phyloP scores from a whole-genome alignment of 768 basidiomycete genomes.

The Lentinula edodes region DNA sequence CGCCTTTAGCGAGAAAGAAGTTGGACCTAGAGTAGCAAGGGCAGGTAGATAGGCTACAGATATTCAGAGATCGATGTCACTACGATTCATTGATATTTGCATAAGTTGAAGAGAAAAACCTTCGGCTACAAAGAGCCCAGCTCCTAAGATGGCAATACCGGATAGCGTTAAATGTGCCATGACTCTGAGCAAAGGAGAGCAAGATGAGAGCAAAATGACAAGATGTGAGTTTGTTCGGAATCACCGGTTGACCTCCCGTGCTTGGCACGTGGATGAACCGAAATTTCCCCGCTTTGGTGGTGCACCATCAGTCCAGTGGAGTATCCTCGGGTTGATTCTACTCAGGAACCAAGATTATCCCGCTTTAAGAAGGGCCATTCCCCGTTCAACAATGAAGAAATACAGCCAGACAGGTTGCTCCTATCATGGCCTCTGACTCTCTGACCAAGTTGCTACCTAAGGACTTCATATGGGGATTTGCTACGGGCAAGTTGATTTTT shows the following conservation, averaged over 20 bases:
- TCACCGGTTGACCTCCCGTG: not conserved
- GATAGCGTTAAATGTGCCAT: conserved; percentile 21
- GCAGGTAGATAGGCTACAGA: conserved; percentile 73
- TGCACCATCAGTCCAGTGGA: conserved; percentile 18
- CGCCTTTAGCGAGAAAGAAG: conserved; percentile 47
- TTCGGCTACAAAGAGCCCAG: conserved; percentile 74
- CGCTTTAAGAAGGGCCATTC: not conserved
- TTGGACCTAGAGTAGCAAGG: conserved; percentile 44
- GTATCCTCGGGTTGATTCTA: conserved; percentile 34
- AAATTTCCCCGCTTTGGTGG: not conserved
- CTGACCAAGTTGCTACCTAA: conserved; percentile 36
- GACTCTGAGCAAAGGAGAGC: not conserved
- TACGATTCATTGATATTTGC: conserved; percentile 9
- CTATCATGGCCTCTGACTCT: not conserved
- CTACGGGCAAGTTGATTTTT: conserved; percentile 44
- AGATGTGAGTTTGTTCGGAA: not conserved
- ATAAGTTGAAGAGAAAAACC: conserved; percentile 29
- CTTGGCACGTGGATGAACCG: not conserved
- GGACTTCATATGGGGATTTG: conserved; percentile 68
- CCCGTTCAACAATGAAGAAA: not conserved
- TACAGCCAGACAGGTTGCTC: not conserved
- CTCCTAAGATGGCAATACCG: conserved; percentile 74
- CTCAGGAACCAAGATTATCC: conserved; percentile 4
- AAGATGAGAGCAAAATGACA: not conserved
- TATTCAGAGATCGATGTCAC: conserved; percentile 12